Evolutionary conservation across 768 basidiomycete species (phyloP), one percentile per base, ranked within the genome.

Genomic region (Nidularia sp.): DNA sequence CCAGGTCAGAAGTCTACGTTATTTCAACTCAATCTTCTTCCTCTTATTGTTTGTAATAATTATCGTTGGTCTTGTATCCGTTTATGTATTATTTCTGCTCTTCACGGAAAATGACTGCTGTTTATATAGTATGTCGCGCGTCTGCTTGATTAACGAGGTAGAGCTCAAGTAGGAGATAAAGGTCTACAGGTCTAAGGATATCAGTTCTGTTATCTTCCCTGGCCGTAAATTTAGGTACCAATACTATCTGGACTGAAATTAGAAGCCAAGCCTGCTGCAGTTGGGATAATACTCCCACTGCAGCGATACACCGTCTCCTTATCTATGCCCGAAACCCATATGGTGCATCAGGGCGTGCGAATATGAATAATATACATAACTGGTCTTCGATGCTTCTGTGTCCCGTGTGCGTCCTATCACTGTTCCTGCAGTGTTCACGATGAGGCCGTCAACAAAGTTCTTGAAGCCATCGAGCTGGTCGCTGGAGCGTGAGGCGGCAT

Each of bases 401-500:
- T 10, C 15, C 15, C 39, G 39, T 10, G 10, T 41, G 39, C 39
- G 10, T 4, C 4, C 15, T 41, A 10, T 41, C 25, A 25, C 25
- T 25, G 25, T 41, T 41, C 39, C 15, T 41, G 39, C 10, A 10
- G 10, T 41, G 39, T 41, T 41, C 39, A 15, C 15, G 10, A 41
- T 41, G 25, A 25, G 25, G 39, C 39, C 39, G 10, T 10, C 13
- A 9, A 45, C 12, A 45, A 29, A 29, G 13, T 29, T n/a, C 44
- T 9, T 45, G 13, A 45, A 45, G 22, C 57, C 46, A 18, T 55
- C 54, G 32, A 43, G 41, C 5, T 55, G 57, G 54, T 55, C 54
- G 6, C 50, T 58, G 31, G 54, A 58, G 34, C 54, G 43, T 34
- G 51, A 51, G 42, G 48, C 25, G 52, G 52, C 18, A 78, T 76